phyloP scores from a whole-genome alignment of 805 yeast genomes.

The Ogataea paradorogensis region DNA sequence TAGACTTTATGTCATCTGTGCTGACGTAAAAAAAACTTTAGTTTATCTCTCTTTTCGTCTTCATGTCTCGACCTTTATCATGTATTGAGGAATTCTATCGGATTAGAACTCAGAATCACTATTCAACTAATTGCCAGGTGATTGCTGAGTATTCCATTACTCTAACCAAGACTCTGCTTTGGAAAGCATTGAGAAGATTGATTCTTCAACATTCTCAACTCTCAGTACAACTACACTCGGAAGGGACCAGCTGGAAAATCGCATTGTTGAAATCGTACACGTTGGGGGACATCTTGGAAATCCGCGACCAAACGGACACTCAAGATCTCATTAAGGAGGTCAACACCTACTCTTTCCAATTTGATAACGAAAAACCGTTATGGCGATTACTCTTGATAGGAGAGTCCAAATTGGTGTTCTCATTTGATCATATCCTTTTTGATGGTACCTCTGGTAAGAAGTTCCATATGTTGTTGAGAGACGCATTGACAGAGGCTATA shows the following conservation, averaged over 20 bases:
- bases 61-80: slow-evolving; percentile 7
- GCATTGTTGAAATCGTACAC: slow-evolving; percentile 6
- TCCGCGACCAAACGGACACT: slow-evolving; percentile 9
- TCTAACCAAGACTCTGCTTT: slow-evolving; percentile 9
- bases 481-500: slow-evolving; percentile 23
- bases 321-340: slow-evolving; percentile 6
- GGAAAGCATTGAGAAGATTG: slow-evolving; percentile 13
- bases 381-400: slow-evolving; percentile 24
- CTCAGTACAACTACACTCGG: slow-evolving; percentile 14
- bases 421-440: slow-evolving; percentile 31
- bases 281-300: slow-evolving; percentile 19
- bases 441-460: slow-evolving; percentile 36
- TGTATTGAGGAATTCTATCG: slow-evolving; percentile 13
- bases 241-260: background rate
- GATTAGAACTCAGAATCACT: background rate
- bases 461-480: slow-evolving; percentile 25
- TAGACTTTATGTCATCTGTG: too few relatives aligned
- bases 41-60: too few relatives aligned
- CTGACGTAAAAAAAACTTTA: too few relatives aligned
- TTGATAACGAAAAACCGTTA: slow-evolving; percentile 14
- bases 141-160: slow-evolving; percentile 14
- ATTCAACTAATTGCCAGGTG: slow-evolving; percentile 13
- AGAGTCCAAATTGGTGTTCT: slow-evolving; percentile 18
- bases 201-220: slow-evolving; percentile 18
- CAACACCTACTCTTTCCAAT: slow-evolving; percentile 2